Base-by-base conservation (phyloP, 2,329 filamentous ascomycete genomes). In the Talaromyces sp. region DNA sequence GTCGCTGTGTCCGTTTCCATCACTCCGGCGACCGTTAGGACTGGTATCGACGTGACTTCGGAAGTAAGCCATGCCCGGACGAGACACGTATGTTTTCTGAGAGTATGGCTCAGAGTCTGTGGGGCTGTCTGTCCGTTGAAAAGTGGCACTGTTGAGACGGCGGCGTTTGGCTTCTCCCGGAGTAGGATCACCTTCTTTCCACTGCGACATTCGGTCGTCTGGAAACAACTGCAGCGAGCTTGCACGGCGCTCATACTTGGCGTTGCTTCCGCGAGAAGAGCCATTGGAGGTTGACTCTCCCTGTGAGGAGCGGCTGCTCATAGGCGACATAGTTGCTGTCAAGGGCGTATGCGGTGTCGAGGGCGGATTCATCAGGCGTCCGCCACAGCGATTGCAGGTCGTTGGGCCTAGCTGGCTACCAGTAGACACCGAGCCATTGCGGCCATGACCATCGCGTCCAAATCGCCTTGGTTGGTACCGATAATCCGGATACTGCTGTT, bases 401-500 rank as follows among this genome's bases (percentile, higher is more conserved):
- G 74, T 75, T 25, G 72, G 71, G 13, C 75, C 73, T 15, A 71
- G 67, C 59, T 72, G 69, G 39, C 75, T 77, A 65, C 72, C 71
- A 58, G 68, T 74, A 55, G 76, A 72, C 1, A 71, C 70, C 8
- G 75, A 71, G 15, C 68, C 70, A 15, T 67, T 64, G 49, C 75
- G 77, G 62, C 72, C 71, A 61, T 72, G 78, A 13, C 77, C 76
- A 65, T 84, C 85, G 39, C 90, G 85, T 22, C 78, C 78, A 61
- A 82, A 83, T 33, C 90, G 84, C 27, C 91, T 88, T 39, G 95
- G 95, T 73, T 96, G 92, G 73, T 98, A 99, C 65, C 92, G 88
- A 77, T 99, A 99, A 66, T 91, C 89, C 2, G 95, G 95, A 73
- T 97, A 96, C 77, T 93, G 90, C 65, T 88, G 87, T 70, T 92